Evolutionary conservation across 352 stramenopile species (phyloP), one percentile per base, ranked within the genome.

Genomic region (Phytophthora citricola): DNA sequence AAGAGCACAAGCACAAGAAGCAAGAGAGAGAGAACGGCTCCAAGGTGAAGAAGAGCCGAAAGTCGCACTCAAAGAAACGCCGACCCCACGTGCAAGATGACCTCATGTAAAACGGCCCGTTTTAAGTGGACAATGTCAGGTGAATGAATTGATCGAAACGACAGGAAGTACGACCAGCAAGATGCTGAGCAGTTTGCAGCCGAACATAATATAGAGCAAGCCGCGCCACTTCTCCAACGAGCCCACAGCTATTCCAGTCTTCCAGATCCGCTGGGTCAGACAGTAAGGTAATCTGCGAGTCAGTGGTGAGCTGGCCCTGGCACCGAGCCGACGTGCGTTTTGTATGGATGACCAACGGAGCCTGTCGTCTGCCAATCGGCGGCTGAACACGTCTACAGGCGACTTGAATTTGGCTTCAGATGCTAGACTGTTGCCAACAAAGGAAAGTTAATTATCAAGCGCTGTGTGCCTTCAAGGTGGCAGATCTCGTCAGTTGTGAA

Each of bases 1-100:
- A 63, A 48, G 61, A 76, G 31, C 72, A 73, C 49, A 79, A 63
- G 27, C 58, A 69, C 15, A 75, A 63, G 24, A 71, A 67, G 44
- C 22, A 14, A 11, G 47, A 64, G 26, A 53, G 17, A 10, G 63
- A 64, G 11, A 31, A 58, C 5, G 49, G 26, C 11, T 45, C 24
- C 34, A 63, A 49, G 39, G 53, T 26, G 2, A 79, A 66, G 40
- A 77, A 63, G 29, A 75, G 57, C 32, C 40, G 56, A 27, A 75
- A 76, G 58, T 61, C 61, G 3, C 61, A 54, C 31, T 75, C 69
- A 3, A 63, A 71, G 46, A 73, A 70, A 24, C 52, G 48, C 1
- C 52, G 34, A 36, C 60, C 52, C 32, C 49, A 51, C 15, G 47
- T 65, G 7, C 47, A 50, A 24, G 54, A 71, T 14, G 49, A 74